Percentiles rank a stretch among this genome's conserved stretches.
phyloP scores from a whole-genome alignment of 768 basidiomycete genomes.

The Imleria badia region DNA sequence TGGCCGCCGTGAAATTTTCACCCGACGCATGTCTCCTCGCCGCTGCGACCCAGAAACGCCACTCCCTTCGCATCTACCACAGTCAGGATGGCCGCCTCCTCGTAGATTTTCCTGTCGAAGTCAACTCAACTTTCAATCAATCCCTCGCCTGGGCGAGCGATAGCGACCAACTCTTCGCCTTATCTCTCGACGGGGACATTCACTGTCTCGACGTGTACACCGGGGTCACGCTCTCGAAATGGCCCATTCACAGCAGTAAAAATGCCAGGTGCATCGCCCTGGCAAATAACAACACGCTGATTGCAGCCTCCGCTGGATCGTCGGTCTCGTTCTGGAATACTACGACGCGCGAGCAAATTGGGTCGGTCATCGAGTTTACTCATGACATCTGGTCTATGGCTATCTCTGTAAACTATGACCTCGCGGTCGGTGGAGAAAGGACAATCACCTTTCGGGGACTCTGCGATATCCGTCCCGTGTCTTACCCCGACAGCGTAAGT shows the following conservation, averaged over 20 bases:
- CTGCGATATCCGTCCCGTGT: background rate
- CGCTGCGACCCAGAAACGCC: background rate
- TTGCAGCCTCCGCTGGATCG: background rate
- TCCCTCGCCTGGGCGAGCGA: constrained; percentile 1
- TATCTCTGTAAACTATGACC: background rate
- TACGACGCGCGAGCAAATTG: background rate
- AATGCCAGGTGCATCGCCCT: background rate
- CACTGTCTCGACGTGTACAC: background rate
- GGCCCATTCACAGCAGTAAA: background rate
- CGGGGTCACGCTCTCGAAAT: background rate
- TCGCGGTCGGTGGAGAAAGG: background rate
- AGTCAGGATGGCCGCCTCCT: background rate
- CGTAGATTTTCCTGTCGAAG: background rate
- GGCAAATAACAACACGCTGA: background rate
- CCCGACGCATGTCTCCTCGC: background rate
- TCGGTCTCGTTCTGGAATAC: constrained; percentile 13
- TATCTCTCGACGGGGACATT: background rate
- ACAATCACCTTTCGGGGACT: background rate
- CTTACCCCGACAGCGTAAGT: background rate
- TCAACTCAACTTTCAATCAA: background rate
- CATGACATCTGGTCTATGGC: background rate
- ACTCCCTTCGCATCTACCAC: background rate
- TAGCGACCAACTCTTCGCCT: background rate
- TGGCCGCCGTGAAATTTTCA: background rate
- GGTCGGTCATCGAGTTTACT: background rate